Conservation (phyloP, 768 basidiomycete species). For the Imleria badia region DNA sequence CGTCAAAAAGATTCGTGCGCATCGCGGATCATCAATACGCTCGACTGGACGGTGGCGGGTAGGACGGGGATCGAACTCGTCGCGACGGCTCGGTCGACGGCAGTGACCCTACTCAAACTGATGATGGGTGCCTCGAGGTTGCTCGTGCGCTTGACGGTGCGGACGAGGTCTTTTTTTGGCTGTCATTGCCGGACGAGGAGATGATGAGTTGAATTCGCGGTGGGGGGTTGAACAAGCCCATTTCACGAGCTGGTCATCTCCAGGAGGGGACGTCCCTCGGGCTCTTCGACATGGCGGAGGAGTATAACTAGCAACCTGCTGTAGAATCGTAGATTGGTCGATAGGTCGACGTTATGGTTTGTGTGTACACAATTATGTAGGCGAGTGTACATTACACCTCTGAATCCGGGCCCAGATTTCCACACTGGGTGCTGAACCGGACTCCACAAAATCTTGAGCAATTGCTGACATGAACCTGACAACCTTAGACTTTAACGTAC, state of each 20-base stretch:
- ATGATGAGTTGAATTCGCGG: slow-evolving; percentile 71
- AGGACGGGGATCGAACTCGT: slow-evolving; percentile 85
- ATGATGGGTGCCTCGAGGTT: slow-evolving; percentile 93
- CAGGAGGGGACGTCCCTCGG: slow-evolving; percentile 58
- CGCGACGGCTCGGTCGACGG: slow-evolving; percentile 92
- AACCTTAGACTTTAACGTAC: too few species aligned
- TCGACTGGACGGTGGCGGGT: slow-evolving; percentile 83
- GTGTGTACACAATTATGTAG: too few species aligned
- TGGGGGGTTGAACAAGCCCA: slow-evolving; percentile 51
- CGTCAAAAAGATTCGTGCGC: slow-evolving; percentile 78
- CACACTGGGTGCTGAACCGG: too few species aligned
- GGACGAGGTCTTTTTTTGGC: slow-evolving; percentile 76
- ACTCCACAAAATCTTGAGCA: too few species aligned
- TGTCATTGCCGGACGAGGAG: slow-evolving; percentile 70
- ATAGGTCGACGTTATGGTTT: too few species aligned
- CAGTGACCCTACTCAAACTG: slow-evolving; percentile 82
- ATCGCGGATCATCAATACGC: slow-evolving; percentile 84
- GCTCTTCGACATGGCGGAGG: slow-evolving; percentile 74
- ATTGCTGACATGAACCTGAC: too few species aligned
- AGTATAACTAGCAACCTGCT: too few species aligned
- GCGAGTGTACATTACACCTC: too few species aligned
- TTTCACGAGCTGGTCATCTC: slow-evolving; percentile 58
- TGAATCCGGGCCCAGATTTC: too few species aligned
- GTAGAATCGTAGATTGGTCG: too few species aligned
- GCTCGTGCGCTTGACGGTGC: slow-evolving; percentile 90